A percentile compares a stretch with the other conserved stretches of the same genome.
phyloP scores from a whole-genome alignment of 345 rosid genomes.

The Eutrema japonicum region DNA sequence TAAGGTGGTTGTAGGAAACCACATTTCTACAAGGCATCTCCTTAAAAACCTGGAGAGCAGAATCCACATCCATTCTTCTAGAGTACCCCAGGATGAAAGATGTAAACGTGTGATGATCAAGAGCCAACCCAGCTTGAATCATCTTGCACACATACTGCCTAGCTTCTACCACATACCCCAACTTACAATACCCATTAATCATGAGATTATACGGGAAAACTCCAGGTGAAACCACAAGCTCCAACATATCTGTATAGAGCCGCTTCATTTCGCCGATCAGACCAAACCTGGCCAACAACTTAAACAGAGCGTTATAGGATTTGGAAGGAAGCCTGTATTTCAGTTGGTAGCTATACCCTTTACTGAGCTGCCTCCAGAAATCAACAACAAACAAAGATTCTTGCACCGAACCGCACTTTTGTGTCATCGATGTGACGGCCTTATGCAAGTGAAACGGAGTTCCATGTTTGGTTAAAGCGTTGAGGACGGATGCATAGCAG shows the following conservation, averaged over 20 bases:
- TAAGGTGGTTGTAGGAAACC: conserved; percentile 68
- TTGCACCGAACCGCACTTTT: conserved; percentile 40
- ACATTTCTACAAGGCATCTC: conserved; percentile 64
- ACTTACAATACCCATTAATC: conserved; percentile 61
- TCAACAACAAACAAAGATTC: conserved; percentile 45
- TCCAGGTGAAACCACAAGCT: conserved; percentile 45
- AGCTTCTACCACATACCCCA: conserved; percentile 61
- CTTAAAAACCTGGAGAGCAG: conserved; percentile 53
- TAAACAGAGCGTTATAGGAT: conserved; percentile 52
- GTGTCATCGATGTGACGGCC: conserved; percentile 43
- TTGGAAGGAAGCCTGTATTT: conserved; percentile 53
- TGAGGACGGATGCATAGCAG: background rate
- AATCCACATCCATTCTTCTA: conserved; percentile 4
- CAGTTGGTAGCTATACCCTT: conserved; percentile 28
- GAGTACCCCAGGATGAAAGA: conserved; percentile 61
- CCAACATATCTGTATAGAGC: conserved; percentile 53
- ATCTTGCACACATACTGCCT: conserved; percentile 55
- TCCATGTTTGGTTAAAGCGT: conserved; percentile 1
- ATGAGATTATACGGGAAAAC: conserved; percentile 56
- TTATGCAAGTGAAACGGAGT: background rate
- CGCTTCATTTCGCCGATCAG: conserved; percentile 63
- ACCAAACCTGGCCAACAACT: conserved; percentile 49
- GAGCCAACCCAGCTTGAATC: conserved; percentile 55
- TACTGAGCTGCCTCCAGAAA: conserved; percentile 44
- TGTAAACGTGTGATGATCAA: conserved; percentile 61